Evolutionary conservation across 306 rosid genomes (phyloP).

Genomic region (Urtica urens): DNA sequence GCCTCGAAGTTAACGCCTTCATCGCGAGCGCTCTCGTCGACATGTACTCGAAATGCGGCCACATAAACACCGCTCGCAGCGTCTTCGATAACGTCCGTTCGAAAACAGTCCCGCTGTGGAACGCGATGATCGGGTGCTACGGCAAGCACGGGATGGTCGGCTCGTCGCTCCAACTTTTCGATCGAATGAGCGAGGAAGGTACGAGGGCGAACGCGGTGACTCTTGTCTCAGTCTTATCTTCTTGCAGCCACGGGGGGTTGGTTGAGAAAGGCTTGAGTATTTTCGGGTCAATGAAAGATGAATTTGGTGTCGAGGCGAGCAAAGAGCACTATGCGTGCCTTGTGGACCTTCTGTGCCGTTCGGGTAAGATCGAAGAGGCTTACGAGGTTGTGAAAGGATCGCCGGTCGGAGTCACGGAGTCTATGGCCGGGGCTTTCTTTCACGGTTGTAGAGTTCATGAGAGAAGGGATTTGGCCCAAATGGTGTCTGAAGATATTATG

Average conservation of each 20-base stretch:
- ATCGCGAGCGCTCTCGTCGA: constrained; percentile 51
- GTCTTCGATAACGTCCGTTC: constrained; percentile 31
- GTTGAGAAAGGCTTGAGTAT: constrained; percentile 43
- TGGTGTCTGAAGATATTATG: constrained; percentile 34
- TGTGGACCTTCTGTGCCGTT: constrained; percentile 52
- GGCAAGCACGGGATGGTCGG: constrained; percentile 58
- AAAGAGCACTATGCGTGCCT: constrained; percentile 51
- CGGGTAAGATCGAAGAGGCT: constrained; percentile 53
- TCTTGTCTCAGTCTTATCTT: constrained; percentile 45
- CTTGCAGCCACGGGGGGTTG: constrained; percentile 57
- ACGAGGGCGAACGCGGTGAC: constrained; percentile 42
- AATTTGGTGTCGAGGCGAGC: constrained; percentile 25
- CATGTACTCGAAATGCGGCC: constrained; percentile 57
- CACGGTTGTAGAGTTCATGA: constrained; percentile 56
- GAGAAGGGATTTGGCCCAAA: constrained; percentile 47
- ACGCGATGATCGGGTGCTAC: constrained; percentile 58
- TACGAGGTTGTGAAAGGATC: constrained; percentile 34
- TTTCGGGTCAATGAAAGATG: constrained; percentile 37
- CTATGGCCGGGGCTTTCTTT: constrained; percentile 50
- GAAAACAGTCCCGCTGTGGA: constrained; percentile 45
- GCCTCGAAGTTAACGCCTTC: constrained; percentile 34
- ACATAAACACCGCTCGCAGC: constrained; percentile 25
- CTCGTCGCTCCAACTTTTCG: constrained; percentile 31
- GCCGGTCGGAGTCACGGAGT: constrained; percentile 36
- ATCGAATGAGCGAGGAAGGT: constrained; percentile 39